Base-by-base conservation (phyloP, 2,329 filamentous ascomycete genomes). In the Calonectria hongkongensis region DNA sequence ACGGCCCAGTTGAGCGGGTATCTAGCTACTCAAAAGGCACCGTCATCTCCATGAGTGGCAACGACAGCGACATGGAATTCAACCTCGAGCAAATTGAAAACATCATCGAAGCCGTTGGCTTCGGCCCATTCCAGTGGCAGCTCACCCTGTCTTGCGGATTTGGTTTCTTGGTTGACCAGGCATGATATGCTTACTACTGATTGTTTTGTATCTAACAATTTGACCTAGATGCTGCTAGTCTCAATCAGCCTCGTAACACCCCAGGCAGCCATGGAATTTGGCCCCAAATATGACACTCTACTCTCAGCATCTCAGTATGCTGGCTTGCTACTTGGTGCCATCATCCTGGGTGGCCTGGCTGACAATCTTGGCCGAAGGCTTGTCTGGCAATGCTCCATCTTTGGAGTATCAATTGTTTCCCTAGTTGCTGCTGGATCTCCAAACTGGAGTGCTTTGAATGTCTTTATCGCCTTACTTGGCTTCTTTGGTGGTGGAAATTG, bases 161-260 rank as follows among this genome's bases (percentile, higher is more conserved):
- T 48, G 74, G 76, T 12, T 78, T 78, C 25, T 66, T 76, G 8
- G 76, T 74, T 10, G 76, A 76, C 41, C 76, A 76, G 74, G 76
- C 76, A 41, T 21, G 56, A 43, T 21, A 15, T 12, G 2, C 9
- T 45, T 10, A 6, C 21, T 15, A 15, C 2, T n/a, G 4, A 3
- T 3, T 43, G 21, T 21, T 18, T n/a, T 39, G 3, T 48, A 28
- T 43, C 71, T 70, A 47, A 70, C 28, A 18, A 10, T 27, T 25
- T 7, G 2, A 7, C 18, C 3, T 27, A 77, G 76, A 76, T 78
- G 73, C 27, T 78, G 9, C 73, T 78, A 2, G 74, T 78, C 13
- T 74, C 74, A 28, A 74, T 78, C 28, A 74, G 73, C 54, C 67
- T 78, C 5, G 70, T 78, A 18, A 76, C 72, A 2, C 74, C 76